Evolutionary conservation across 1,139 yeast genomes (phyloP), one percentile per base, ranked within the genome.

Genomic region (Hemisphaericaspora xylofermentans): DNA sequence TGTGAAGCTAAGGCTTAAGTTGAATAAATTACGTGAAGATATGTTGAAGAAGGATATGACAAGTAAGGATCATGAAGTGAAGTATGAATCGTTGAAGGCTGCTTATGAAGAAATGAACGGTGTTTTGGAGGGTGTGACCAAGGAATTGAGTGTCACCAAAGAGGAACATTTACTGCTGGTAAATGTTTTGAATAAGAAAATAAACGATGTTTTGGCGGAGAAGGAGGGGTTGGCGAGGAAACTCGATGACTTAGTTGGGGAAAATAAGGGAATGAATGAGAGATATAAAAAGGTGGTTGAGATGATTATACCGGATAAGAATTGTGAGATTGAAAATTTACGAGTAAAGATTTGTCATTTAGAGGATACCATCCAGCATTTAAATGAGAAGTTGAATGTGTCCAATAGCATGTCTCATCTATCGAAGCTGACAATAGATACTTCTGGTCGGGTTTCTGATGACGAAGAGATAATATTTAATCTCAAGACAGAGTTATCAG

Each of bases 41-140:
- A 29, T 2, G 6, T 15, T 4, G 12, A n/a, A 19, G 10, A 15
- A 8, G 3, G 47, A 45, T 4, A 24, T 15, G 8, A 51, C 43
- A 13, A 37, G 36, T 26, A 38, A 37, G 24, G 39, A 42, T 25
- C 39, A 46, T 33, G 15, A 35, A 14, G 25, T 45, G 35, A 40
- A 39, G 12, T 36, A 35, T 15, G 38, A 41, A 18, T 28, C 26
- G 12, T 39, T 48, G 24, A 38, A 42, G 21, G 35, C 27, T 4
- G 41, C 37, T 4, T 87, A 16, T 72, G 74, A 41, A 67, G 89
- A 40, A 81, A 91, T 52, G 86, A 86, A 56, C 80, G 32, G 28
- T 54, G 57, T 29, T 42, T 54, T 34, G 51, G 55, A 37, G 10
- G 36, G 36, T 6, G 40, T 41, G 9, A 39, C 42, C 25, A 40